A percentile compares a stretch with the other conserved stretches of the same genome.
phyloP scores from a whole-genome alignment of 2,329 filamentous ascomycete genomes.

The Clonostachys rosea region DNA sequence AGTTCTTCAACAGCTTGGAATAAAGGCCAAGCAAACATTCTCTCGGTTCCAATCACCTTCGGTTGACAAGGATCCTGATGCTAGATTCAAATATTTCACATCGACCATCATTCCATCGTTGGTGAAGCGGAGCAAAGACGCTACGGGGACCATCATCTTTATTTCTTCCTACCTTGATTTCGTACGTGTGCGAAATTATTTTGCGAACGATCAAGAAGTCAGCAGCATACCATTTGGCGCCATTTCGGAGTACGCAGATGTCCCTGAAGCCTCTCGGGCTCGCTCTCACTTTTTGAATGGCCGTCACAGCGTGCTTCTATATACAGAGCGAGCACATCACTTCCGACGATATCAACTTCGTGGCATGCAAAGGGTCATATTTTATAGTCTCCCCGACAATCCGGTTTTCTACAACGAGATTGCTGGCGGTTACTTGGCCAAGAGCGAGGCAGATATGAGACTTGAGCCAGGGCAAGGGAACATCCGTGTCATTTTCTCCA shows the following conservation, averaged over 20 bases:
- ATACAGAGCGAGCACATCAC: conserved; percentile 95
- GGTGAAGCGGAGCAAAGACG: conserved; percentile 59
- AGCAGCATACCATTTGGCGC: conserved; percentile 58
- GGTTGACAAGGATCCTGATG: conserved; percentile 74
- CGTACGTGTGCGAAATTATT: conserved; percentile 86
- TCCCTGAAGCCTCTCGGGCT: conserved; percentile 75
- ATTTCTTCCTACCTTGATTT: conserved; percentile 95
- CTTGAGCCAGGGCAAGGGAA: conserved; percentile 55
- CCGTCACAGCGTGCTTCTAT: conserved; percentile 77
- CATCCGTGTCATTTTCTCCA: conserved; percentile 69
- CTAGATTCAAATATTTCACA: conserved; percentile 87
- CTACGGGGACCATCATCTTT: conserved; percentile 74
- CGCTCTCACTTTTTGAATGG: conserved; percentile 84
- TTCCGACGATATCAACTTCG: conserved; percentile 83
- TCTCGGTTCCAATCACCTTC: conserved; percentile 73
- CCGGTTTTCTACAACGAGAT: conserved; percentile 76
- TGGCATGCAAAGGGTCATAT: conserved; percentile 78
- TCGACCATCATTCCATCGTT: conserved; percentile 74
- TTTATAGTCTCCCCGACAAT: conserved; percentile 90
- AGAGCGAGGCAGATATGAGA: conserved; percentile 51
- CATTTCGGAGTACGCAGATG: conserved; percentile 82
- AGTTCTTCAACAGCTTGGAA: conserved; percentile 66
- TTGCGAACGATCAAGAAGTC: conserved; percentile 64
- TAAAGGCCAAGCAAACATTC: conserved; percentile 82
- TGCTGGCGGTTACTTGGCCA: conserved; percentile 60